Base-by-base conservation (phyloP, 2,329 filamentous ascomycete genomes). In the Calonectria fujianensis region DNA sequence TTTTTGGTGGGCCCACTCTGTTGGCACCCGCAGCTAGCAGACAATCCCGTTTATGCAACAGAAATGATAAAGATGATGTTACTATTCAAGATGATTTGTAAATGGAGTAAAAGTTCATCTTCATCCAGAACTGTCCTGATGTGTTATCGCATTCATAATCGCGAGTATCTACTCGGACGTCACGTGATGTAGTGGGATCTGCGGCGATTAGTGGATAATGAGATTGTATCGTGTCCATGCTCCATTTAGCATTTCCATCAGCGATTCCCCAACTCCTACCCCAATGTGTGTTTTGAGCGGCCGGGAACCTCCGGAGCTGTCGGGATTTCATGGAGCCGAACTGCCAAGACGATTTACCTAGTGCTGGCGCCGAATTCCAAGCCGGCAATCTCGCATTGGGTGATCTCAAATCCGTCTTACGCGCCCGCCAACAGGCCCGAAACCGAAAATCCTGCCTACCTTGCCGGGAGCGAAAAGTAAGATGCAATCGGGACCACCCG, bases 311-410 rank as follows among this genome's bases (percentile, higher is more conserved):
- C 37, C 57, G 57, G 57, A 63, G 18, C 31, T 41, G 9, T 63
- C 61, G 61, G 41, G n/a, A 50, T 35, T 32, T 32, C 24, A 65
- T 65, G 61, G 61, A 65, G 31, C 61, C 39, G 27, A 35, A 65
- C 39, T 0, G 95, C 95, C 1, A 52, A 67, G 48, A 52, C 51
- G 20, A 11, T 37, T 31, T 48, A 35, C 11, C 63, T 20, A 16
- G 16, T 52, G 27, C 41, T 35, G 41, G 61, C 29, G 16, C 4
- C 16, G 41, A 65, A 29, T 35, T 20, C 61, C 61, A 65, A 65
- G 41, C 2, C 41, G 41, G 41, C 57, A 52, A 59, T 48, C 16
- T 31, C 24, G 51, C 39, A 35, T 57, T 51, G 37, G 13, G 29
- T 11, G 27, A 45, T 59, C 66, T 69, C 24, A 69, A 39, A 61